A percentile compares a stretch with the other conserved stretches of the same genome.
These are phyloP conservation scores for Cladophialophora yegresii DNA, from an alignment of 2,329 filamentous ascomycete species.

Conservation along the genomic window DNA sequence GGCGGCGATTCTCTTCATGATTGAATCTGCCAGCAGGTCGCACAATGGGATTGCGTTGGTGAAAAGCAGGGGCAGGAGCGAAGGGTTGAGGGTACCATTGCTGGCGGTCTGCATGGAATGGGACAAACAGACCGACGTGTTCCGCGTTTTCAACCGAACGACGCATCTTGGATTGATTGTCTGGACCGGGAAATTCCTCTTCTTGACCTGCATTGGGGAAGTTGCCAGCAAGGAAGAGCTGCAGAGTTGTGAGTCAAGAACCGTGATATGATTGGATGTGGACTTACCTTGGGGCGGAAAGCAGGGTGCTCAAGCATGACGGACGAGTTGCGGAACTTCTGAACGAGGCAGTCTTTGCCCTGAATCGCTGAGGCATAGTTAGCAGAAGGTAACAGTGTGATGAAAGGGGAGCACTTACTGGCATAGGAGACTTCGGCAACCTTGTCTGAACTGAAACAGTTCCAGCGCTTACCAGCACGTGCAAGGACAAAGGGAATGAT, in stretches of 20 bases:
- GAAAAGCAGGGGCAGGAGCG: not conserved
- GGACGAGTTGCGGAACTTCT: constrained; percentile 95
- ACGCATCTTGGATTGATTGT: constrained; percentile 86
- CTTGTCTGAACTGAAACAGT: constrained; percentile 80
- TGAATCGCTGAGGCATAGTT: constrained; percentile 68
- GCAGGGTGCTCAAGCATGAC: constrained; percentile 85
- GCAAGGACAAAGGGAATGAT: constrained; percentile 62
- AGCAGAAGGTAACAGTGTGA: constrained; percentile 13
- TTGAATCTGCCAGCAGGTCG: constrained; percentile 12
- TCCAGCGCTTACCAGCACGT: constrained; percentile 72
- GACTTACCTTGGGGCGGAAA: constrained; percentile 76
- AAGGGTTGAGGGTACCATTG: not conserved
- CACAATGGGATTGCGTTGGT: constrained; percentile 11
- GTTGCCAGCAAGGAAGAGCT: constrained; percentile 58
- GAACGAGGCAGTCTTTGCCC: constrained; percentile 83
- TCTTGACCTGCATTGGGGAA: constrained; percentile 66
- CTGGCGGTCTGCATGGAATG: not conserved
- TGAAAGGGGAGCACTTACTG: constrained; percentile 59
- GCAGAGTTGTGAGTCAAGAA: constrained; percentile 11
- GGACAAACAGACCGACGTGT: constrained; percentile 66
- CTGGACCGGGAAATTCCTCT: constrained; percentile 72
- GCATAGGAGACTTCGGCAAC: constrained; percentile 90
- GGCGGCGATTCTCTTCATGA: constrained; percentile 5
- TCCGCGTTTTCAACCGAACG: constrained; percentile 84
- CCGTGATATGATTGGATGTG: not conserved